Evolutionary conservation across 345 rosid genomes (phyloP), one percentile per base, ranked within the genome.

Genomic region (Corymbia maculata): DNA sequence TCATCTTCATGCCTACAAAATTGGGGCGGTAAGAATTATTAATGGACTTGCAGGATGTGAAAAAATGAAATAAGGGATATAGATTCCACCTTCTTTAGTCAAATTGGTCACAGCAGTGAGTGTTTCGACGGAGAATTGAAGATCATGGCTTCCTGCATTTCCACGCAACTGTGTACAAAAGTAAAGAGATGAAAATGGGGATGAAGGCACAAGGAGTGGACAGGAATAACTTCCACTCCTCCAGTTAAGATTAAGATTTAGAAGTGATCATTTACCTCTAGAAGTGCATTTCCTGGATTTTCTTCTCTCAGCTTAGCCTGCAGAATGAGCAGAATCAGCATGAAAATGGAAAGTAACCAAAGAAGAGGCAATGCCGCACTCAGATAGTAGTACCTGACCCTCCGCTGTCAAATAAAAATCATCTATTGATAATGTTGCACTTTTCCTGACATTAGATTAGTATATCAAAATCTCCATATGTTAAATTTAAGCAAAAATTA

Each of bases 131-230:
- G 99, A 94, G 86, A 97, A 91, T 85, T 92, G 93, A 90, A 97
- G 99, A 94, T 97, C 99, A 93, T 97, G 99, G 92, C 96, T 97
- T 90, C 99, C 99, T 88, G 99, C 96, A 91, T 97, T 97, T 89
- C 99, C 98, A 52, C 99, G 98, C 55, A 93, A 91, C 99, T 97
- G 92, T 50, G 89, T 79, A 85, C 36, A 86, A 52, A 85, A 51
- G 61, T 55, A 84, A 61, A 44, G 21, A 42, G 85, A 87, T 30
- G n/a, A 85, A 89, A 85, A 45, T 19, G 47, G 55, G 32, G 70
- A 36, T 52, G 79, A 86, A 32, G 24, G 24, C 49, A 75, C 24
- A 6, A 75, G 49, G 45, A 19, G 49, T 49, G 28, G 84, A 42
- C 14, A 75, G 49, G 84, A 75, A 75, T 19, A 75, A 42, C 5